A percentile compares a stretch with the other conserved stretches of the same genome.
phyloP scores from a whole-genome alignment of 129 eudicot species.

The Flaveria robusta region DNA sequence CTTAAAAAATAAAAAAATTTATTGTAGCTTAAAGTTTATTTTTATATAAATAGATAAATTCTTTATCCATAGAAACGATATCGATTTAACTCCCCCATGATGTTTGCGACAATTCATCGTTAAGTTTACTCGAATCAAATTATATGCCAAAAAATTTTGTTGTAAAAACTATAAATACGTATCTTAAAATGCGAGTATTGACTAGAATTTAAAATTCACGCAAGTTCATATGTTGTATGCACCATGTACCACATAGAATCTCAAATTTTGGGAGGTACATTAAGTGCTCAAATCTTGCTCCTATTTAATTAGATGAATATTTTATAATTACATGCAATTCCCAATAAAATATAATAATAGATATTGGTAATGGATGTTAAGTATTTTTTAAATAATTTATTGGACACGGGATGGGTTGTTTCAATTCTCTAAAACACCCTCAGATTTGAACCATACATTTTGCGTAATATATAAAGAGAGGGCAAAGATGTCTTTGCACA shows the following conservation, averaged over 20 bases:
- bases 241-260: constrained; percentile 11
- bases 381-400: not conserved
- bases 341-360: constrained; percentile 29
- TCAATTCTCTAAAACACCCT: not conserved
- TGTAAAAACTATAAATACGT: too few relatives aligned
- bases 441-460: not conserved
- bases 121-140: too few relatives aligned
- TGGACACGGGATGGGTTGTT: not conserved
- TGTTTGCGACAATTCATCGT: too few relatives aligned
- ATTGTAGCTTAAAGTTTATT: too few relatives aligned
- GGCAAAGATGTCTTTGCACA: not conserved
- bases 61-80: too few relatives aligned
- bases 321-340: constrained; percentile 16
- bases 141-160: too few relatives aligned
- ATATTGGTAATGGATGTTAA: constrained; percentile 26
- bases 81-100: too few relatives aligned
- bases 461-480: not conserved
- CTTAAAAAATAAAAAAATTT: too few relatives aligned
- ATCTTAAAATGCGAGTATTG: not conserved
- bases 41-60: too few relatives aligned
- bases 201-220: constrained; percentile 4
- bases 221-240: constrained; percentile 30
- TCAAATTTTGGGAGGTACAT: constrained; percentile 30
- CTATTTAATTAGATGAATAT: constrained; percentile 1
- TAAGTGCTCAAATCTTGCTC: constrained; percentile 36